A percentile compares a stretch with the other conserved stretches of the same genome.
Conservation (phyloP, 306 rosid species). For the Vigna angularis region DNA sequence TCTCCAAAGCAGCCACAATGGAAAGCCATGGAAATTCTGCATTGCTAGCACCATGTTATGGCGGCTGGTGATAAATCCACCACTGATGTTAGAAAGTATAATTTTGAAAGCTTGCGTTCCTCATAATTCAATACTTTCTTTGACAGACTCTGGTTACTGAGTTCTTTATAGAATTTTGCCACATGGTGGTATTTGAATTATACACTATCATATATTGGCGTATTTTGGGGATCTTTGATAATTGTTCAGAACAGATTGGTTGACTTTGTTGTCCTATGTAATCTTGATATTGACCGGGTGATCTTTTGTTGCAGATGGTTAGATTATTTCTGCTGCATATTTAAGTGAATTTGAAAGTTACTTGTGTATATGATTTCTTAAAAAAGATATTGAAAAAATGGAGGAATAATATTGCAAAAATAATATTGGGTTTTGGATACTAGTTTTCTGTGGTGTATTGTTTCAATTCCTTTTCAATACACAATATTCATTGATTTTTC, state of each 20-base stretch:
- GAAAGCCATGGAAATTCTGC: too few species aligned
- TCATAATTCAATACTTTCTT: not conserved
- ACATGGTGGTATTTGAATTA: not conserved
- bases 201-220: not conserved
- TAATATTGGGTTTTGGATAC: not conserved
- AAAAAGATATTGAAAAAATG: not conserved
- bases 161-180: not conserved
- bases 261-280: not conserved
- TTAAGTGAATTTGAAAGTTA: not conserved
- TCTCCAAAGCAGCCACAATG: too few species aligned
- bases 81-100: too few species aligned
- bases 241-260: not conserved
- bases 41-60: too few species aligned
- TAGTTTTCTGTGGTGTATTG: not conserved
- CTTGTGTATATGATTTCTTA: not conserved
- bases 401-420: not conserved
- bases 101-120: not conserved
- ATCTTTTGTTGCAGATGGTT: not conserved
- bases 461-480: not conserved
- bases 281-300: not conserved
- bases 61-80: too few species aligned
- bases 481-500: not conserved
- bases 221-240: not conserved
- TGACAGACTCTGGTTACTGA: not conserved
- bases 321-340: not conserved